Evolutionary conservation across 257 asterid genomes (phyloP), one percentile per base, ranked within the genome.

Genomic region (Solanum virginianum): DNA sequence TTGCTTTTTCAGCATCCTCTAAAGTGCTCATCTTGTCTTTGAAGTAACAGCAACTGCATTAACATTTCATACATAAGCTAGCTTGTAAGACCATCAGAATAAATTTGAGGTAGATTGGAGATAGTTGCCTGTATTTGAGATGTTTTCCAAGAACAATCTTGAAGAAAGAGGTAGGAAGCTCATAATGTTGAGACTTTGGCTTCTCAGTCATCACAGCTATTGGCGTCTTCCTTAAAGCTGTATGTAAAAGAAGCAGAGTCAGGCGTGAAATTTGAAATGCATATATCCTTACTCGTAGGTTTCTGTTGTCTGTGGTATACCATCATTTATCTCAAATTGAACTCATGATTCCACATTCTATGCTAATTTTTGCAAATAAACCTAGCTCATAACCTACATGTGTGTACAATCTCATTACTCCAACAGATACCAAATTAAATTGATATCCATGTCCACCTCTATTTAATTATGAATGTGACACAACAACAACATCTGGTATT

Each of bases 81-180:
- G 32, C 6, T 56, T 59, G 80, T 59, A 39, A 56, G 71, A 41
- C 26, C 36, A 59, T 54, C 22, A 55, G 4, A 2, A 18, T 16
- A 55, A 55, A 15, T 55, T 43, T 43, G 47, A 43, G 47, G 47
- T 43, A 43, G 47, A 43, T 7, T 43, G 8, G 17, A 51, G 17
- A 54, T 14, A 13, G 13, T 84, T 87, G 60, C 99, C 98, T 95
- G 94, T 96, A 96, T 91, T 96, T 96, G 12, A 96, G 89, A 88
- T 96, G 94, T 87, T 92, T 88, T 68, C 99, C 99, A 14, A 96
- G 98, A 59, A 95, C 97, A 71, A 95, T 92, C 91, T 93, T 90
- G 94, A 95, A 96, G 95, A 95, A 96, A 80, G 98, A 91, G 3
- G 98, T 95, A 4, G 99, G 98, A 74, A 96, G 89, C 81, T 95